Evolutionary conservation across 1,284 basidiomycete genomes (phyloP).

Genomic region (Trichosporon sp.): DNA sequence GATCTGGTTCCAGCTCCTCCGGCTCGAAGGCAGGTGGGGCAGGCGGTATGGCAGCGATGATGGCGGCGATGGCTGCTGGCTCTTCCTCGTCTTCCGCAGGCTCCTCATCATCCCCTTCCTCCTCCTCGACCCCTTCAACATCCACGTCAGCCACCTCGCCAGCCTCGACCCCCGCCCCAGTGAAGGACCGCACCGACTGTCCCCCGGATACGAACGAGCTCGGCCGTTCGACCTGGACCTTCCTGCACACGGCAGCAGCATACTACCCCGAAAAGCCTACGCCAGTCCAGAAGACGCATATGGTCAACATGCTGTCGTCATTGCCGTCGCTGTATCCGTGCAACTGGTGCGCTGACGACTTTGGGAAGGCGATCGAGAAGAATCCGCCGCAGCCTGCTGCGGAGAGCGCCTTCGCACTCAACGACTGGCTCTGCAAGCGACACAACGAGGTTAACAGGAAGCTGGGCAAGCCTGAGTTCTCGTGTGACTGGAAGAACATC

Average conservation of each 20-base stretch:
- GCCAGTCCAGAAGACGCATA: constrained; percentile 64
- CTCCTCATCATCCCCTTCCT: constrained; percentile 46
- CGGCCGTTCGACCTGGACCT: constrained; percentile 88
- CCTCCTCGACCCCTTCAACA: neutral
- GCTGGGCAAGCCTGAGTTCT: constrained; percentile 74
- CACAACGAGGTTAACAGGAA: constrained; percentile 86
- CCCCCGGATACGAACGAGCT: constrained; percentile 81
- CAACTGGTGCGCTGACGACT: constrained; percentile 71
- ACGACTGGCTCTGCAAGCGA: constrained; percentile 78
- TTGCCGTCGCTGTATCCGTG: constrained; percentile 83
- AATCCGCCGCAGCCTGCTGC: constrained; percentile 49
- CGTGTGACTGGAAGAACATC: constrained; percentile 62
- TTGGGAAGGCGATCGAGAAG: constrained; percentile 58
- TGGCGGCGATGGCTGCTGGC: constrained; percentile 1
- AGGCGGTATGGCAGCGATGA: constrained; percentile 25
- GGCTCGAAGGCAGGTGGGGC: constrained; percentile 18
- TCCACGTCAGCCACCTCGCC: neutral
- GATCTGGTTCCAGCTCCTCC: neutral
- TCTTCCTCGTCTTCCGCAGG: constrained; percentile 36
- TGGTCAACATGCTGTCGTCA: constrained; percentile 69
- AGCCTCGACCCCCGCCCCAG: constrained; percentile 39
- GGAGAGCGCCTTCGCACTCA: constrained; percentile 53
- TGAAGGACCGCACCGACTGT: constrained; percentile 58
- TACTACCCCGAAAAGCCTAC: constrained; percentile 81
- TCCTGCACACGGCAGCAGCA: constrained; percentile 86